Percentiles rank a stretch among this genome's conserved stretches.
phyloP scores from a whole-genome alignment of 108 stramenopile genomes.

The Cyclotella sp. region DNA sequence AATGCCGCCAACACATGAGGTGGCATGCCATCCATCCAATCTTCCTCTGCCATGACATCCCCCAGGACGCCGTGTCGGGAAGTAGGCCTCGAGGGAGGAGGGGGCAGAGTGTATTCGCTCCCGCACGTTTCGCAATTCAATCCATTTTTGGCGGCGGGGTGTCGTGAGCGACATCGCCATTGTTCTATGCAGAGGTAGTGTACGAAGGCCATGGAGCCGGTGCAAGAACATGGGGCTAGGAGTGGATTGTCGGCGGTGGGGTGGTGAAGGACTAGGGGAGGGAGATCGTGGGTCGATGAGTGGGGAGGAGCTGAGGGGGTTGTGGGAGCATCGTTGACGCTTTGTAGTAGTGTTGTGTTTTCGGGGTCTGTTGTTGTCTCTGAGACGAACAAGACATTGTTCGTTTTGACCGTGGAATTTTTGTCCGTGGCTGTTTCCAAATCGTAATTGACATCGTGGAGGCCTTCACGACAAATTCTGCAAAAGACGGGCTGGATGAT shows the following conservation, averaged over 20 bases:
- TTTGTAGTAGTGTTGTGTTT: constrained; percentile 12
- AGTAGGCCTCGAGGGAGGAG: constrained; percentile 76
- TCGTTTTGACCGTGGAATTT: neutral
- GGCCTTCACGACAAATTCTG: constrained; percentile 88
- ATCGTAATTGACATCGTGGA: constrained; percentile 77
- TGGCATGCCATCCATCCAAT: constrained; percentile 92
- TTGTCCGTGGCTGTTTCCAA: constrained; percentile 32
- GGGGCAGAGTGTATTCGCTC: constrained; percentile 82
- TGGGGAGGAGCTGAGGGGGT: neutral
- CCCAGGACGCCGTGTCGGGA: constrained; percentile 15
- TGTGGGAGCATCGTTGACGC: constrained; percentile 2
- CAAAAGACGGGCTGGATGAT: constrained; percentile 77
- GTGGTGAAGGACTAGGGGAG: constrained; percentile 52
- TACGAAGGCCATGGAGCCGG: constrained; percentile 93
- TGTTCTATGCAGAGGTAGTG: constrained; percentile 91
- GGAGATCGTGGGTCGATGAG: constrained; percentile 14
- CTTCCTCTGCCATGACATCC: constrained; percentile 60
- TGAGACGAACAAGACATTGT: neutral
- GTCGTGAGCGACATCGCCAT: constrained; percentile 89
- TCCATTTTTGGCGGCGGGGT: constrained; percentile 80
- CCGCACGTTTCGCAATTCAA: constrained; percentile 87
- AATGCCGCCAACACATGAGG: constrained; percentile 89
- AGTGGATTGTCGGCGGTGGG: constrained; percentile 84
- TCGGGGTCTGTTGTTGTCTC: neutral
- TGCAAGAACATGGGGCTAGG: constrained; percentile 88